These are phyloP conservation scores for Catunica adiposa DNA, from an alignment of 2,329 filamentous ascomycete genomes.

Conservation along the genomic window DNA sequence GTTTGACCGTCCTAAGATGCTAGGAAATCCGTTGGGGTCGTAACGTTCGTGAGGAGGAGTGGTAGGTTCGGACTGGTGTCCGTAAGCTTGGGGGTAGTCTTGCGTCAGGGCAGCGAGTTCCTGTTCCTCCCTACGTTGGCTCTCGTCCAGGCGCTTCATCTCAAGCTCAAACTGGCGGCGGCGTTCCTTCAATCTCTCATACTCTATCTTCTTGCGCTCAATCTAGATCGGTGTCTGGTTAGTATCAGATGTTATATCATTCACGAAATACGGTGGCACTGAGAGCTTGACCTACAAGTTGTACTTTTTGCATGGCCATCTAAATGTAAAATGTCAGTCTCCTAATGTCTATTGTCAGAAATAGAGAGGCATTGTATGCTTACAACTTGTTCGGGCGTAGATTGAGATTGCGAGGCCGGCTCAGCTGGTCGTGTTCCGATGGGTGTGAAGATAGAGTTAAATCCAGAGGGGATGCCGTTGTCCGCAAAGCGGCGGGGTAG, in stretches of 20 bases:
- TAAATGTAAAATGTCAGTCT: background rate
- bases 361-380: background rate
- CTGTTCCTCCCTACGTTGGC: slow-evolving; percentile 66
- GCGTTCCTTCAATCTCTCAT: slow-evolving; percentile 79
- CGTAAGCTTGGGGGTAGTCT: slow-evolving; percentile 49
- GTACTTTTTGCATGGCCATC: slow-evolving; percentile 13
- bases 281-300: slow-evolving; percentile 19
- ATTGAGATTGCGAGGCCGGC: background rate
- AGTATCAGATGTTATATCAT: slow-evolving; percentile 14
- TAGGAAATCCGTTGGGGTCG: slow-evolving; percentile 51
- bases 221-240: slow-evolving; percentile 36
- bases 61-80: slow-evolving; percentile 84
- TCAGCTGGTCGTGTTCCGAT: slow-evolving; percentile 6
- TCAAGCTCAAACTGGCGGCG: slow-evolving; percentile 80
- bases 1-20: slow-evolving; percentile 67
- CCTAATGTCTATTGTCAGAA: background rate
- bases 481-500: slow-evolving; percentile 12
- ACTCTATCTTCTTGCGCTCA: slow-evolving; percentile 85
- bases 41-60: slow-evolving; percentile 90
- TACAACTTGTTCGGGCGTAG: slow-evolving; percentile 4
- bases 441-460: slow-evolving; percentile 4
- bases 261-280: slow-evolving; percentile 17
- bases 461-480: background rate
- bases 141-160: slow-evolving; percentile 75
- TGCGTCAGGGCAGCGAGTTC: slow-evolving; percentile 76